These are phyloP conservation scores for Phytophthora sp. DNA, from an alignment of 352 stramenopile species.

Conservation along the genomic window DNA sequence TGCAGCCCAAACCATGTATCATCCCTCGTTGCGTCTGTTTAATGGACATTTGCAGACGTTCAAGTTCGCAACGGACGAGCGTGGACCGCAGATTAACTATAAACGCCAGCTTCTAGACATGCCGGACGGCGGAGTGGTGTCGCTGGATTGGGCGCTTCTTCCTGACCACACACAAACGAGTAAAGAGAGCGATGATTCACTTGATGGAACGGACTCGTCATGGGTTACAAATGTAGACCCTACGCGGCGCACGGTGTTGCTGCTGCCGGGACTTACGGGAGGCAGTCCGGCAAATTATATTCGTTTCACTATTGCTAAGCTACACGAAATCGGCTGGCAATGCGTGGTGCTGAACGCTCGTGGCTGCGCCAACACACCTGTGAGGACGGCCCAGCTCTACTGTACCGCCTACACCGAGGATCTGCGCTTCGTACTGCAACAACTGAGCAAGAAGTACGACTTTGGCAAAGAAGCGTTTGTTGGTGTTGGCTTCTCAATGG, in stretches of 20 bases:
- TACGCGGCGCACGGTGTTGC: conserved; percentile 45
- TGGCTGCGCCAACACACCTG: conserved; percentile 60
- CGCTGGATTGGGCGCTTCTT: conserved; percentile 64
- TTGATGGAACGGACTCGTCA: not conserved
- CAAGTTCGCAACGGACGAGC: conserved; percentile 36
- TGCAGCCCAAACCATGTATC: conserved; percentile 57
- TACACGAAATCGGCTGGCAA: conserved; percentile 57
- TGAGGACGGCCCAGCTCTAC: conserved; percentile 62
- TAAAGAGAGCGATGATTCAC: conserved; percentile 14
- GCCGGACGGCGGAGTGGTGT: conserved; percentile 66
- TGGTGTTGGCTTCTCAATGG: conserved; percentile 71
- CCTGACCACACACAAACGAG: conserved; percentile 15
- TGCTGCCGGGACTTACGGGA: conserved; percentile 63
- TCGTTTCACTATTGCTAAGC: conserved; percentile 47
- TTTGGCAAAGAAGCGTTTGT: conserved; percentile 54
- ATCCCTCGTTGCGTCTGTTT: conserved; percentile 53
- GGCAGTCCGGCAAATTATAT: conserved; percentile 75
- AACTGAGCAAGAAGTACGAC: conserved; percentile 42
- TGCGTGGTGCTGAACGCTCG: conserved; percentile 73
- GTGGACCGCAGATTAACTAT: conserved; percentile 49
- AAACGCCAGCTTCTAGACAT: conserved; percentile 65
- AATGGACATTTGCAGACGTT: conserved; percentile 70
- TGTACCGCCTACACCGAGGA: conserved; percentile 72
- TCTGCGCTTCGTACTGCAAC: conserved; percentile 49
- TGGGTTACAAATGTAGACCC: conserved; percentile 40